Conservation (phyloP, 129 eudicot genomes). For the Rutidosis leptorrhynchoides region DNA sequence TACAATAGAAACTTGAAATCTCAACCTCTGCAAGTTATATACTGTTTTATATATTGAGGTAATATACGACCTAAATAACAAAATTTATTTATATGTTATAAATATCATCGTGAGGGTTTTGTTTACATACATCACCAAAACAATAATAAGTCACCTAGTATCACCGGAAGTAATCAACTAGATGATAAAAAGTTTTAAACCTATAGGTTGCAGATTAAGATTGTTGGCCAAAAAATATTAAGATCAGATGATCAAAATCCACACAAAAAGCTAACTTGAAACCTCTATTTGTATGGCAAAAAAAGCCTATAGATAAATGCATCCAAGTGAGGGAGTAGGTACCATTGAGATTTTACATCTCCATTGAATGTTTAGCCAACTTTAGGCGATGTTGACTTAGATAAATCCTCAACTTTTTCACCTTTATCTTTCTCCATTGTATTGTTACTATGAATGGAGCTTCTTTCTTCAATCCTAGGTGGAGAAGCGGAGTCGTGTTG, state of each 20-base stretch:
- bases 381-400: conserved; percentile 14
- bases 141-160: background rate
- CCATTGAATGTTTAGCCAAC: conserved; percentile 15
- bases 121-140: background rate
- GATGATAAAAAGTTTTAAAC: background rate
- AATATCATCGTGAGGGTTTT: background rate
- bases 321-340: background rate
- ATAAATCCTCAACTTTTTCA: background rate
- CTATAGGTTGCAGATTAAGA: background rate
- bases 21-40: too few species aligned
- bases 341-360: background rate
- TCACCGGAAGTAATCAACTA: background rate
- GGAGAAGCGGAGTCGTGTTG: conserved; percentile 7
- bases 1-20: too few species aligned
- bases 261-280: conserved; percentile 9
- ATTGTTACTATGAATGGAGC: conserved; percentile 2
- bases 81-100: background rate
- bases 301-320: background rate
- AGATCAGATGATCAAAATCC: conserved; percentile 2
- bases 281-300: conserved; percentile 4
- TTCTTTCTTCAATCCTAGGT: conserved; percentile 13
- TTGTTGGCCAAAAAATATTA: background rate
- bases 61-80: background rate
- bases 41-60: too few species aligned
- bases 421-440: conserved; percentile 10